Percentiles rank a stretch among this genome's conserved stretches.
Conservation (phyloP, 2,329 filamentous ascomycete species). For the Scedosporium minutisporum region DNA sequence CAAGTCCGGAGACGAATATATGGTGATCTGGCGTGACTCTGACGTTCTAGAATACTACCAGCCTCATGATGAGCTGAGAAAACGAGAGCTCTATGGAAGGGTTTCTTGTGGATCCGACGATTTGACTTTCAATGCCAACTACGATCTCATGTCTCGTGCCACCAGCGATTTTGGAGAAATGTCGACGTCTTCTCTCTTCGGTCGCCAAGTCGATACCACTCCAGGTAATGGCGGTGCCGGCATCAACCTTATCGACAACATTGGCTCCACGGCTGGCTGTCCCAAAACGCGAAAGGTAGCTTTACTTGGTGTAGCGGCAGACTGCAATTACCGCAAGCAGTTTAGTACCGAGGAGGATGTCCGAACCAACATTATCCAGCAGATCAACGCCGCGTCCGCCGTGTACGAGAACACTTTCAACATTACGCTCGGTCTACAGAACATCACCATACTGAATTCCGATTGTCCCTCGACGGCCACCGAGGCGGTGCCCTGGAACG, state of each 20-base stretch:
- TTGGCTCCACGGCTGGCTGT: slow-evolving; percentile 77
- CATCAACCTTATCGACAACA: slow-evolving; percentile 66
- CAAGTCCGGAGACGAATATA: slow-evolving; percentile 53
- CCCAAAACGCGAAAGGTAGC: slow-evolving; percentile 86
- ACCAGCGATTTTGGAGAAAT: slow-evolving; percentile 49
- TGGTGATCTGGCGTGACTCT: slow-evolving; percentile 89
- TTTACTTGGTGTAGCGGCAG: slow-evolving; percentile 81
- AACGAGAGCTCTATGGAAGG: slow-evolving; percentile 38
- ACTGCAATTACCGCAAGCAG: slow-evolving; percentile 73
- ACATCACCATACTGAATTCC: slow-evolving; percentile 66
- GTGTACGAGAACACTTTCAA: slow-evolving; percentile 90
- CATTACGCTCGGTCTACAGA: slow-evolving; percentile 82
- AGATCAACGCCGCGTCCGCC: slow-evolving; percentile 79
- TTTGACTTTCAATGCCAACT: slow-evolving; percentile 69
- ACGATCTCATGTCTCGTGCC: slow-evolving; percentile 56
- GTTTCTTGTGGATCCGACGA: slow-evolving; percentile 61
- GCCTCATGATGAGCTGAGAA: slow-evolving; percentile 49
- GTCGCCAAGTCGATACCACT: slow-evolving; percentile 61
- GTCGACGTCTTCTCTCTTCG: slow-evolving; percentile 58
- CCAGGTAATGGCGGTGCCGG: slow-evolving; percentile 64
- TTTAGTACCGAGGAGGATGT: slow-evolving; percentile 56
- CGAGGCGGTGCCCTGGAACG: slow-evolving; percentile 71
- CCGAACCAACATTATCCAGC: slow-evolving; percentile 64
- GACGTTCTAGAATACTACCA: slow-evolving; percentile 49
- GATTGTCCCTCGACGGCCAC: slow-evolving; percentile 64